Evolutionary conservation across 441 rosid genomes (phyloP), one percentile per base, ranked within the genome.

Genomic region (Erodium trifolium): DNA sequence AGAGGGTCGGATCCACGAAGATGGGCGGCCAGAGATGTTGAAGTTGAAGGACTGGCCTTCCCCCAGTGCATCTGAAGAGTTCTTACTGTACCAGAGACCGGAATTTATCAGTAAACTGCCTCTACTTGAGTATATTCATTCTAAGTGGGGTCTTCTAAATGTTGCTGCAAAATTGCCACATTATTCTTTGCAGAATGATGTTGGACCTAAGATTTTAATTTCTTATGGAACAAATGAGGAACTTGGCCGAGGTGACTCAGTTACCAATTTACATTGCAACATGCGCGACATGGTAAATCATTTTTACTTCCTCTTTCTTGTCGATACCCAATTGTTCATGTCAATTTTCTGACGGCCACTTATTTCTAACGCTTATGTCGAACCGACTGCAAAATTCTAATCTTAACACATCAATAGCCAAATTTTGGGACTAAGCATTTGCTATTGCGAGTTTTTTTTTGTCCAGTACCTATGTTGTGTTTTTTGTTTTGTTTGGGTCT

Each of bases 31-130:
- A 11, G 73, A 81, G 72, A 77, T 84, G 84, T 75, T 91, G 85
- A 88, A 85, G 82, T 81, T 94, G 83, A 88, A 93, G 78, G 95
- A 94, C 70, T 94, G 99, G 98, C 98, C 99, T 70, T 85, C 94
- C 63, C 90, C 98, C 3, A 82, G 87, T 81, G 91, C 94, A 68
- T 85, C 92, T 3, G 99, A 94, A 78, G 99, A 92, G 80, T 88
- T 94, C 77, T 77, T 94, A 71, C 78, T 86, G 80, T 86, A 86
- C 78, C 96, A 87, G 74, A 84, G 92, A 77, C 88, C 96, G 60
- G 99, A 92, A 74, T 92, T 88, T 77, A 83, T 94, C 70, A 84
- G 84, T 81, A 84, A 86, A 82, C 78, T 94, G 80, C 97, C 98
- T 16, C 78, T 92, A 63, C 96, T 88, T n/a, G 96, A 92, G 84